phyloP scores from a whole-genome alignment of 73 alveolate genomes.

The Symbiodinium natans region DNA sequence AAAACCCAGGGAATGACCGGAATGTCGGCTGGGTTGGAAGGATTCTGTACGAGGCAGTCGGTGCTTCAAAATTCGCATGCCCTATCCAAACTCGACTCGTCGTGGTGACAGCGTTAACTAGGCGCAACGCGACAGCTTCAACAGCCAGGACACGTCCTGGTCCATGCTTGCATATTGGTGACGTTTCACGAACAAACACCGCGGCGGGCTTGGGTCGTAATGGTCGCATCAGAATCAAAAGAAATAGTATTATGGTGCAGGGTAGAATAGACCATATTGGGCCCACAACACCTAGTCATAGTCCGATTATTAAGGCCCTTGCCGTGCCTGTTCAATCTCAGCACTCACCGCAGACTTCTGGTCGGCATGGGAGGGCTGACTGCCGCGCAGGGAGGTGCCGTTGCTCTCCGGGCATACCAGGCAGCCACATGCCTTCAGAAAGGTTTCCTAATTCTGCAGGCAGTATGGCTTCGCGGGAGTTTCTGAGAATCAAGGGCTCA shows the following conservation, averaged over 20 bases:
- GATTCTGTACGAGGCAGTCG: neutral
- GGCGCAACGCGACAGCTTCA: neutral
- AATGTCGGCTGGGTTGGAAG: neutral
- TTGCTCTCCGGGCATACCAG: neutral
- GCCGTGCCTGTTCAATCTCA: neutral
- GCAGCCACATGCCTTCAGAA: neutral
- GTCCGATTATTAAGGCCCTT: neutral
- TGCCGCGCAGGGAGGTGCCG: constrained; percentile 13
- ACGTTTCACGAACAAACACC: neutral
- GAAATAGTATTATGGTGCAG: no score
- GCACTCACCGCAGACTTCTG: neutral
- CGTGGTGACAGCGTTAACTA: no score
- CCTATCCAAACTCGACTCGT: neutral
- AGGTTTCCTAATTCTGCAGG: neutral
- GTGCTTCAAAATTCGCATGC: neutral
- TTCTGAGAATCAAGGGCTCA: neutral
- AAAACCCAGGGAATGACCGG: no score
- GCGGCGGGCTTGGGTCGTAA: neutral
- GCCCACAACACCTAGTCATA: neutral
- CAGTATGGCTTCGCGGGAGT: neutral
- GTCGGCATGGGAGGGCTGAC: neutral
- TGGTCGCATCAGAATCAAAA: neutral
- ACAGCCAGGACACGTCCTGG: neutral
- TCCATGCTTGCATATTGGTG: neutral
- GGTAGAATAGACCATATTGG: neutral